Conservation (phyloP, 2,329 filamentous ascomycete species). For the Fusarium nurragi region DNA sequence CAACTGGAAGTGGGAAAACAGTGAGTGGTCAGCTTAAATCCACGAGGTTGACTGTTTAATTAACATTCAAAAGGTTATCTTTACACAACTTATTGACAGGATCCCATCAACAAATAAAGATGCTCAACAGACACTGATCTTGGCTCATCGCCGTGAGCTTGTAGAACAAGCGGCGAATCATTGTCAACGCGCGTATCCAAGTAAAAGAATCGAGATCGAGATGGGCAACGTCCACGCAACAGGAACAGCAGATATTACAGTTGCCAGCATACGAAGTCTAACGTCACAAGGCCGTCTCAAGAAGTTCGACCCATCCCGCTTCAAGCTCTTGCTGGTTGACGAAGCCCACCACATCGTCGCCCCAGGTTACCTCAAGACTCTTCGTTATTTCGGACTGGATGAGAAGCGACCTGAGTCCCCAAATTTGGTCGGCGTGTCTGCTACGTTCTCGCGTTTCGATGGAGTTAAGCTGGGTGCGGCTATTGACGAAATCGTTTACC, state of each 20-base stretch:
- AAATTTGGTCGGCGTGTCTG: conserved; percentile 88
- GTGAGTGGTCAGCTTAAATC: conserved; percentile 55
- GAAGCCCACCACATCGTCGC: conserved; percentile 98
- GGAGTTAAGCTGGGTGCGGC: conserved; percentile 82
- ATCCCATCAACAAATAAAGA: conserved; percentile 64
- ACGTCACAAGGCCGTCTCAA: conserved; percentile 77
- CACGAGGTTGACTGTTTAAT: not conserved
- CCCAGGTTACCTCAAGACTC: conserved; percentile 75
- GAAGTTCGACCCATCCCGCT: conserved; percentile 81
- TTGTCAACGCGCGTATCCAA: conserved; percentile 81
- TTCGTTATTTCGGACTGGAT: conserved; percentile 81
- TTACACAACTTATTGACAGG: conserved; percentile 91
- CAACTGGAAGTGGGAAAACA: conserved; percentile 90
- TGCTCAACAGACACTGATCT: conserved; percentile 81
- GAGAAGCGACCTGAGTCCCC: conserved; percentile 58
- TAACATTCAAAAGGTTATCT: conserved; percentile 74
- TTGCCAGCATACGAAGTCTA: conserved; percentile 90
- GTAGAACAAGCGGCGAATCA: conserved; percentile 93
- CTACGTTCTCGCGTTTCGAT: conserved; percentile 80
- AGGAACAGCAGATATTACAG: conserved; percentile 87
- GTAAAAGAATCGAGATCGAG: conserved; percentile 86
- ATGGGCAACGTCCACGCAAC: conserved; percentile 83
- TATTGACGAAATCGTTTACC: conserved; percentile 96
- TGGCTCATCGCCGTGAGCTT: conserved; percentile 91
- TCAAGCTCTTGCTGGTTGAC: conserved; percentile 93